Evolutionary conservation across 768 basidiomycete genomes (phyloP), one percentile per base, ranked within the genome.

Genomic region (Leccinum fibrillosum): DNA sequence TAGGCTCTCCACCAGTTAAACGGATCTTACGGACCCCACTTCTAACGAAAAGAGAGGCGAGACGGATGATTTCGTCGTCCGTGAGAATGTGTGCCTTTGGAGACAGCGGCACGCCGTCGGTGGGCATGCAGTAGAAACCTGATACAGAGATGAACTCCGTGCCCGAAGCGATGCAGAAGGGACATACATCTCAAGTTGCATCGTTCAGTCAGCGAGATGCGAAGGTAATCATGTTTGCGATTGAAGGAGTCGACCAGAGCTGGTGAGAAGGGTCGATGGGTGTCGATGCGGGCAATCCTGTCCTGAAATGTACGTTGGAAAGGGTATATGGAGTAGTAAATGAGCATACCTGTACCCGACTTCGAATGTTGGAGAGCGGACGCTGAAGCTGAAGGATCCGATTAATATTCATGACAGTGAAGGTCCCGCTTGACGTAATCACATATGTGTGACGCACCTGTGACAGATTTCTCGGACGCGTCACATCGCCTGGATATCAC

Each of bases 111-210:
- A 94, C 75, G 32, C 92, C 91, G 66, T 89, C 85, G 53, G 79
- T 82, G 3, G 92, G 92, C 92, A 94, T 95, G 66, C 92, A 94
- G 69, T 95, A 95, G 65, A 92, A 92, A 64, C 92, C 90, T 94
- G 61, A 23, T 45, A 49, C 50, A 1, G 3, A 30, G 10, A 37
- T 45, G 51, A 60, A 48, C 47, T 19, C 49, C n/a, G 19, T 5
- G 45, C 35, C 26, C 45, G 37, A 48, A 13, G 10, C 1, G 45
- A 48, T 23, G 5, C 23, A 45, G 66, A 35, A 55, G 10, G 42
- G 35, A 69, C 76, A 39, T 60, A 89, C 93, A 94, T 74, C 93
- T 82, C 56, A 95, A 76, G 75, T 94, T 95, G 73, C 93, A 95
- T 59, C 83, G 78, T 71, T 94, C 93, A 0, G 92, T 94, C 35